These are phyloP conservation scores for Phallus indusiatus DNA, from an alignment of 768 basidiomycete genomes.

Conservation along the genomic window DNA sequence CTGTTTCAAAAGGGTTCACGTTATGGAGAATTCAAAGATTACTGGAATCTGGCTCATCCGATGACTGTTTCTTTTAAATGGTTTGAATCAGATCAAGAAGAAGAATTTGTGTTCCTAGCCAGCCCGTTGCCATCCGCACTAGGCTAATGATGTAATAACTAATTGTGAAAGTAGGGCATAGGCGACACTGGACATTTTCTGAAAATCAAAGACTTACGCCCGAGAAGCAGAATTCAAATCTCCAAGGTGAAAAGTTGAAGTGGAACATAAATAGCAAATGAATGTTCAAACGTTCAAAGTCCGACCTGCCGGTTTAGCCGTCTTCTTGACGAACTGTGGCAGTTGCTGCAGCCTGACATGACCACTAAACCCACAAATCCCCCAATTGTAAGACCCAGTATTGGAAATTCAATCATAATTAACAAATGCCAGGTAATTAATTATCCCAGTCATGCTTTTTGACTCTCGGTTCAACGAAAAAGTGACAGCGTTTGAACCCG, in stretches of 20 bases:
- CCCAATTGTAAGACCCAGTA: slow-evolving; percentile 56
- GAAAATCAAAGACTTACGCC: too few relatives aligned
- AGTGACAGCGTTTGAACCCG: slow-evolving; percentile 68
- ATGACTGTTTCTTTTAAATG: too few relatives aligned
- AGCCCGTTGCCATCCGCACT: neutral
- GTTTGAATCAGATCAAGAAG: too few relatives aligned
- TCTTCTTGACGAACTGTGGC: neutral
- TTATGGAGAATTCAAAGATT: too few relatives aligned
- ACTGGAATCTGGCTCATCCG: too few relatives aligned
- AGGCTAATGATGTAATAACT: too few relatives aligned
- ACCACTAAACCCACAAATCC: slow-evolving; percentile 19
- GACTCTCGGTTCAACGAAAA: neutral
- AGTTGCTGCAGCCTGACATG: neutral
- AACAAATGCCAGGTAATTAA: slow-evolving; percentile 46
- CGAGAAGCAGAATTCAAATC: too few relatives aligned
- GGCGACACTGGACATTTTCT: too few relatives aligned
- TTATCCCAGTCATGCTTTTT: neutral
- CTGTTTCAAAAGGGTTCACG: too few relatives aligned
- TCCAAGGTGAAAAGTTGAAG: neutral
- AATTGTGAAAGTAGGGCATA: too few relatives aligned
- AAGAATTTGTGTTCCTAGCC: neutral
- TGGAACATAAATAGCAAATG: neutral
- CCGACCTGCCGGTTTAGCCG: neutral
- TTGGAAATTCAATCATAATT: slow-evolving; percentile 54
- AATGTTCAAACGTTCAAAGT: neutral